Percentiles rank a stretch among this genome's conserved stretches.
These are phyloP conservation scores for Ensete ventricosum DNA, from an alignment of 176 grass and related monocot genomes.

Conservation along the genomic window DNA sequence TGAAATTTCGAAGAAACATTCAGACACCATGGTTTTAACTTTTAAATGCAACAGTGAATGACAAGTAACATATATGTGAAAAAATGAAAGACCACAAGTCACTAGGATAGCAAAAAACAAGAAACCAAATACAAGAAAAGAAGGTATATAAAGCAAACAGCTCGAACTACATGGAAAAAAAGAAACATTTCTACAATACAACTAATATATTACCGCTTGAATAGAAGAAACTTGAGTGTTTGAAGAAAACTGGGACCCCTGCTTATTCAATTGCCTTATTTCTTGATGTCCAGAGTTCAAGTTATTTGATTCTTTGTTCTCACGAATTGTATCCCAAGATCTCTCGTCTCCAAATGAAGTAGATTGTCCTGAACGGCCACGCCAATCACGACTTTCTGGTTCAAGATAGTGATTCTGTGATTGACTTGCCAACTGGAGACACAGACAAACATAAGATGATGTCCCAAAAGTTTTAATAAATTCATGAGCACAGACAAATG, in stretches of 20 bases:
- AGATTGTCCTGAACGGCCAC: slow-evolving; percentile 38
- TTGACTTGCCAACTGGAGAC: slow-evolving; percentile 38
- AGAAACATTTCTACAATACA: background rate
- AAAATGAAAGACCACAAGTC: background rate
- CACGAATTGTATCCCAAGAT: slow-evolving; percentile 78
- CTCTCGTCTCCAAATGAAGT: slow-evolving; percentile 46
- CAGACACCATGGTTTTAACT: background rate
- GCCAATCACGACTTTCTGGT: slow-evolving; percentile 85
- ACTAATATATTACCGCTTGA: background rate
- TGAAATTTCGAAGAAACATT: background rate
- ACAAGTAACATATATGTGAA: background rate
- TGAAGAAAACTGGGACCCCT: slow-evolving; percentile 44
- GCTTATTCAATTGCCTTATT: slow-evolving; percentile 33
- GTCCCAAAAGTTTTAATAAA: background rate
- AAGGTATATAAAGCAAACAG: background rate
- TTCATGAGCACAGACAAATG: background rate
- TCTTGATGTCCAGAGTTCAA: slow-evolving; percentile 47
- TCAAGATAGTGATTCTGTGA: slow-evolving; percentile 51
- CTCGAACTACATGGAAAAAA: background rate
- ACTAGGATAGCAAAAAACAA: background rate
- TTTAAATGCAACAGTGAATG: background rate
- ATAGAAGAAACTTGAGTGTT: slow-evolving; percentile 40
- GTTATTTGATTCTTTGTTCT: slow-evolving; percentile 46
- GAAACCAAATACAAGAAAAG: background rate
- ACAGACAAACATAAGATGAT: background rate